Conservation (phyloP, 73 alveolate species). For the Paramecium primaurelia region DNA sequence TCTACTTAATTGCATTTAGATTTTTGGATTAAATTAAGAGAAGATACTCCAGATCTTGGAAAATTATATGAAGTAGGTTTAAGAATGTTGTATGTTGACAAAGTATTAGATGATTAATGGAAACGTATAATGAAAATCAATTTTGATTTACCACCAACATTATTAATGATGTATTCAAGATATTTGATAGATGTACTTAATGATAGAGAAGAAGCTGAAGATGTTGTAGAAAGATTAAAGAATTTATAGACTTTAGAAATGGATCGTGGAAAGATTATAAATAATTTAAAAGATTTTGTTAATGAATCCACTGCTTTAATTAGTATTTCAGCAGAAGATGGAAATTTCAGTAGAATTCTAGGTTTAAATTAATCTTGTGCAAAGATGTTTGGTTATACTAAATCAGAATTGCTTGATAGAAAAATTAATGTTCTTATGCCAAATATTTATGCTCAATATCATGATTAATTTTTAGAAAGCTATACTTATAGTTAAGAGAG, state of each 20-base stretch:
- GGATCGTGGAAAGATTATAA: slow-evolving; percentile 51
- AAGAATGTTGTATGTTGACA: slow-evolving; percentile 38
- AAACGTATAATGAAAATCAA: slow-evolving; percentile 35
- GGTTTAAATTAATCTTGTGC: background rate
- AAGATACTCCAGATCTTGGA: slow-evolving; percentile 56
- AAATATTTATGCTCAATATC: slow-evolving; percentile 46
- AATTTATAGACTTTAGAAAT: slow-evolving; percentile 13
- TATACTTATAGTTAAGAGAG: slow-evolving; percentile 30
- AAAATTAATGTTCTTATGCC: slow-evolving; percentile 55
- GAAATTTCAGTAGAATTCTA: background rate
- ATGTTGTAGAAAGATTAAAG: slow-evolving; percentile 48
- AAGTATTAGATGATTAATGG: slow-evolving; percentile 50
- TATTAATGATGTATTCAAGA: slow-evolving; percentile 46
- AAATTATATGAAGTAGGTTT: slow-evolving; percentile 51
- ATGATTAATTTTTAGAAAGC: slow-evolving; percentile 50
- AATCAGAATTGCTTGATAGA: slow-evolving; percentile 43
- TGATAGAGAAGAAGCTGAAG: slow-evolving; percentile 57
- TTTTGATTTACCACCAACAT: slow-evolving; percentile 46
- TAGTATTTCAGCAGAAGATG: slow-evolving; percentile 61
- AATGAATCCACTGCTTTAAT: slow-evolving; percentile 57
- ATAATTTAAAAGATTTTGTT: slow-evolving; percentile 43
- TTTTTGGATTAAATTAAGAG: slow-evolving; percentile 46
- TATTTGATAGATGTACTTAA: slow-evolving; percentile 47
- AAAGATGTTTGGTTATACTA: slow-evolving; percentile 24
- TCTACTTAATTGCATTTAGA: slow-evolving; percentile 45